Percentiles rank a stretch among this genome's conserved stretches.
These are phyloP conservation scores for Rhodotorula kratochvilovae DNA, from an alignment of 768 basidiomycete species.

Conservation along the genomic window DNA sequence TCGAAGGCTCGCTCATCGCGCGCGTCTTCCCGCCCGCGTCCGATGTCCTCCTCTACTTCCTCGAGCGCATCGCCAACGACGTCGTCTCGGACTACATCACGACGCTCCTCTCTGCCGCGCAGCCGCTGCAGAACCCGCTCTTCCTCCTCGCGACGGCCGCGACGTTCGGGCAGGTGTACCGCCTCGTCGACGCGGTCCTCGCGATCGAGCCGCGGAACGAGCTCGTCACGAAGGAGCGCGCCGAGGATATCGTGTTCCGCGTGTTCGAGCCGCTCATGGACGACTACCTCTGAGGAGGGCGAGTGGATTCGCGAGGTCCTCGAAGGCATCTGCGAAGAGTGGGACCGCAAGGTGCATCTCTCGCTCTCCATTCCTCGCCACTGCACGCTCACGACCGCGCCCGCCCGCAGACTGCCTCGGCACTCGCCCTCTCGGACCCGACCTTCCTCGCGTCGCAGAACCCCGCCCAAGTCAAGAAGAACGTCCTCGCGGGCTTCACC, in stretches of 20 bases:
- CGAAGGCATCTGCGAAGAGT: constrained; percentile 67
- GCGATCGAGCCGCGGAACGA: constrained; percentile 54
- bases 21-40: constrained; percentile 79
- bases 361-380: constrained; percentile 22
- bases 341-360: constrained; percentile 65
- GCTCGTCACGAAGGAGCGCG: constrained; percentile 54
- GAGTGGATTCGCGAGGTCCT: constrained; percentile 72
- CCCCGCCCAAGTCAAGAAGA: constrained; percentile 85
- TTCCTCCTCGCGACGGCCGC: constrained; percentile 85
- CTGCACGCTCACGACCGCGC: neutral
- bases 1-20: constrained; percentile 74
- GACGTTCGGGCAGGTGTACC: constrained; percentile 79
- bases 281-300: constrained; percentile 90
- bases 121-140: constrained; percentile 64
- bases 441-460: constrained; percentile 80
- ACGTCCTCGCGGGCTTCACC: constrained; percentile 85
- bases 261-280: constrained; percentile 98
- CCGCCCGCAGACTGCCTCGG: constrained; percentile 26
- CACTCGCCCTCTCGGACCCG: constrained; percentile 38
- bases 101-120: constrained; percentile 68
- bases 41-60: constrained; percentile 71
- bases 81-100: constrained; percentile 80
- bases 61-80: constrained; percentile 76
- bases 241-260: constrained; percentile 79
- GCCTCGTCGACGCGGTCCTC: constrained; percentile 72